phyloP scores from a whole-genome alignment of 2,329 filamentous ascomycete genomes.

The Colletotrichum simmondsii region DNA sequence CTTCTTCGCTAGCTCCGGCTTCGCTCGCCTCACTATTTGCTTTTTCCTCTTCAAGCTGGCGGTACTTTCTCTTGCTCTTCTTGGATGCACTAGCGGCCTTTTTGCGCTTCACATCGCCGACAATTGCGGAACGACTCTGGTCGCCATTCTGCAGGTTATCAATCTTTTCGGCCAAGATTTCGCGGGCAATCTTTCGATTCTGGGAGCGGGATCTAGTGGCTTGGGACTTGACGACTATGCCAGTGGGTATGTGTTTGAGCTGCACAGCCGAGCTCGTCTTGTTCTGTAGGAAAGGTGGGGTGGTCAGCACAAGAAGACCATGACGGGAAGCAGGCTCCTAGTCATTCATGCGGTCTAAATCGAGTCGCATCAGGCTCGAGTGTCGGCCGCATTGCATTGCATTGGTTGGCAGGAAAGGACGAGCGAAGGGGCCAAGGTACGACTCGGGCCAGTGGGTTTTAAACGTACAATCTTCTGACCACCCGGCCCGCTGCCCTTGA shows the following conservation, averaged over 20 bases:
- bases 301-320: background rate
- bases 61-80: constrained; percentile 86
- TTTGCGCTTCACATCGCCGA: constrained; percentile 71
- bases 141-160: constrained; percentile 81
- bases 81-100: constrained; percentile 82
- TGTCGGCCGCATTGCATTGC: background rate
- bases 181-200: constrained; percentile 87
- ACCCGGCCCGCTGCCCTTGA: constrained; percentile 92
- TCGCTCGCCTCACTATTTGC: constrained; percentile 34
- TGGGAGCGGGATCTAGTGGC: constrained; percentile 87
- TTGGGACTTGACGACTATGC: constrained; percentile 93
- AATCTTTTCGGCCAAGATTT: constrained; percentile 77
- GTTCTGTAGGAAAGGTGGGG: constrained; percentile 65
- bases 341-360: background rate
- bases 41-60: constrained; percentile 65
- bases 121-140: constrained; percentile 72
- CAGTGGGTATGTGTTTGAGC: constrained; percentile 88
- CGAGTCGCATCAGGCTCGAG: constrained; percentile 18
- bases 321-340: constrained; percentile 2
- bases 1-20: constrained; percentile 27
- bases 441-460: background rate
- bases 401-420: background rate
- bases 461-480: constrained; percentile 88
- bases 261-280: constrained; percentile 98
- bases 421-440: background rate